These are phyloP conservation scores for Fusarium redolens DNA, from an alignment of 2,329 filamentous ascomycete species.

Conservation along the genomic window DNA sequence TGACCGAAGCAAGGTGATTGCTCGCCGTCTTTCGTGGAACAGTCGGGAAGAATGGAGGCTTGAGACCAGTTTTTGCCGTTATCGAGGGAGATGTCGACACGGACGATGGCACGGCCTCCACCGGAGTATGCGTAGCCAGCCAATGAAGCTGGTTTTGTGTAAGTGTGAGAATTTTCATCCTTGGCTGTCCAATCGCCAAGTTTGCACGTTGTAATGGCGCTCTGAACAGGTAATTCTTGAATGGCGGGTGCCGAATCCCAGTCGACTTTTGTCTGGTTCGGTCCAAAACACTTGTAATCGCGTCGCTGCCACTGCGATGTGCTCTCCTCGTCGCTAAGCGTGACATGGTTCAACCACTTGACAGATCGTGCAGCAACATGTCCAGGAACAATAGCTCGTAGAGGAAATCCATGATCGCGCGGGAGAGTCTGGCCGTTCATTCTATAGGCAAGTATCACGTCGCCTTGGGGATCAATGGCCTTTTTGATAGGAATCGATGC, in stretches of 20 bases:
- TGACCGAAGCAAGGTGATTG: slow-evolving; percentile 53
- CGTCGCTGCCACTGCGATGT: slow-evolving; percentile 72
- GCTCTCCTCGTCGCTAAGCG: slow-evolving; percentile 74
- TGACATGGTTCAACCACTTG: slow-evolving; percentile 75
- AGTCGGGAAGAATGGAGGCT: slow-evolving; percentile 67
- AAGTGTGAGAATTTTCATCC: background rate
- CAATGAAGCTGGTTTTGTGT: slow-evolving; percentile 53
- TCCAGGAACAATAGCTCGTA: slow-evolving; percentile 72
- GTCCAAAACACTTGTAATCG: slow-evolving; percentile 77
- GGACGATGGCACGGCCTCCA: slow-evolving; percentile 72
- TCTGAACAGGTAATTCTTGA: slow-evolving; percentile 76
- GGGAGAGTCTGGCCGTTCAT: slow-evolving; percentile 75
- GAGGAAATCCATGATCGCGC: slow-evolving; percentile 73
- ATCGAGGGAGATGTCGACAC: slow-evolving; percentile 75
- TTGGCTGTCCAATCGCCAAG: slow-evolving; percentile 52
- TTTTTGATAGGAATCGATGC: slow-evolving; percentile 70
- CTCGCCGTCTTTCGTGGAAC: slow-evolving; percentile 44
- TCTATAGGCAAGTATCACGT: slow-evolving; percentile 73
- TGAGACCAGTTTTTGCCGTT: slow-evolving; percentile 73
- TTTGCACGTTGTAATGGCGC: slow-evolving; percentile 68
- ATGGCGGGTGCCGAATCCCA: slow-evolving; percentile 73
- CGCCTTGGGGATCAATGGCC: slow-evolving; percentile 68
- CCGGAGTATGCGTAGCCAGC: slow-evolving; percentile 76
- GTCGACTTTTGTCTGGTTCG: slow-evolving; percentile 69
- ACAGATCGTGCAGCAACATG: slow-evolving; percentile 75